A percentile compares a stretch with the other conserved stretches of the same genome.
Evolutionary conservation across 2,329 filamentous ascomycete genomes (phyloP).

Genomic region (Fusarium gaditjirri): DNA sequence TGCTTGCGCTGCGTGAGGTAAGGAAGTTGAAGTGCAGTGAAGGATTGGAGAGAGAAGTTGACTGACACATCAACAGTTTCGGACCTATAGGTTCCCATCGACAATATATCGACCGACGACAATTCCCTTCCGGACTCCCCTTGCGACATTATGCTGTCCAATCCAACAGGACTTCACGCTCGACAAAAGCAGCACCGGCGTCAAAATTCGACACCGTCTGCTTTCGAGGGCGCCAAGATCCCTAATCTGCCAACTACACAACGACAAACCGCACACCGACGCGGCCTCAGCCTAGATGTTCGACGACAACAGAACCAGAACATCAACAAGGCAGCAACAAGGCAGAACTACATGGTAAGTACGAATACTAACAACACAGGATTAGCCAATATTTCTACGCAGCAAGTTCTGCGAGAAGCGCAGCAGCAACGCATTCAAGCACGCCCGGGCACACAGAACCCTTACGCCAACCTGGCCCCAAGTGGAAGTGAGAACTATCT

Average conservation of each 20-base stretch:
- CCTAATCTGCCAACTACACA: conserved; percentile 65
- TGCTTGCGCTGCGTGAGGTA: conserved; percentile 88
- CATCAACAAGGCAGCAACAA: conserved; percentile 43
- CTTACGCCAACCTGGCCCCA: conserved; percentile 48
- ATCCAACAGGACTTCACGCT: conserved; percentile 77
- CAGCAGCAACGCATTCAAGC: conserved; percentile 83
- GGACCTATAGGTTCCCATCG: conserved; percentile 62
- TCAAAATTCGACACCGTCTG: conserved; percentile 86
- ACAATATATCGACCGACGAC: conserved; percentile 63
- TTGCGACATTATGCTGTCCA: conserved; percentile 82
- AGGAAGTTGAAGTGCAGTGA: conserved; percentile 28
- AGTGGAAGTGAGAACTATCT: conserved; percentile 65
- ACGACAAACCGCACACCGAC: conserved; percentile 70
- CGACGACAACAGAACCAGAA: conserved; percentile 62
- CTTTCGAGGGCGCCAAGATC: conserved; percentile 80
- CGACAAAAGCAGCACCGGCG: conserved; percentile 72
- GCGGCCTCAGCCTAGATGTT: conserved; percentile 86
- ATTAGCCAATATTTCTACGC: conserved; percentile 71
- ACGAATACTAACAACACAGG: conserved; percentile 65
- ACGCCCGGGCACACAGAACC: conserved; percentile 73
- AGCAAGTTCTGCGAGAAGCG: conserved; percentile 83
- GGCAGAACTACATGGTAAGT: conserved; percentile 59
- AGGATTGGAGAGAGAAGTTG: background rate
- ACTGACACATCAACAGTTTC: conserved; percentile 50
- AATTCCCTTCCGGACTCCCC: conserved; percentile 72